Conservation (phyloP, 352 stramenopile species). For the Globisporangium solare region DNA sequence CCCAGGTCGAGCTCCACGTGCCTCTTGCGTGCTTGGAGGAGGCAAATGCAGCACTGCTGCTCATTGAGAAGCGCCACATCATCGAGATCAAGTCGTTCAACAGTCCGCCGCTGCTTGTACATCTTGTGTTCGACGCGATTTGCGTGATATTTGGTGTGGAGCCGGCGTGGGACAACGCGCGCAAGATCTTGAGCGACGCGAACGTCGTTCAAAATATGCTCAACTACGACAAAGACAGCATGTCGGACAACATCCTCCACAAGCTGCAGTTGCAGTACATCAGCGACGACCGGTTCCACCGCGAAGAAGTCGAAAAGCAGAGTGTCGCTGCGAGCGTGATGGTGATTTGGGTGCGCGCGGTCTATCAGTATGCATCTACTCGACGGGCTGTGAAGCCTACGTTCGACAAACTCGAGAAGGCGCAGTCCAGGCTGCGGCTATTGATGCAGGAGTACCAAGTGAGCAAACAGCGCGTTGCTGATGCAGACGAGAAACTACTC, state of each 20-base stretch:
- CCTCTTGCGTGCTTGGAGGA: constrained; percentile 65
- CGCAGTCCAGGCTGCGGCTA: constrained; percentile 38
- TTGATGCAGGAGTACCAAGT: constrained; percentile 66
- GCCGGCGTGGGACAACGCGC: constrained; percentile 67
- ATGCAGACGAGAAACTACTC: constrained; percentile 32
- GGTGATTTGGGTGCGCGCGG: constrained; percentile 68
- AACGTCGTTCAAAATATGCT: constrained; percentile 72
- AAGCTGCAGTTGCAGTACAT: constrained; percentile 52
- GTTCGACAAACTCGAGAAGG: constrained; percentile 58
- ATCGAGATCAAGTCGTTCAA: constrained; percentile 85
- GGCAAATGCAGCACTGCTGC: constrained; percentile 48
- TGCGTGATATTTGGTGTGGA: constrained; percentile 72
- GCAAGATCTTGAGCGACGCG: constrained; percentile 49
- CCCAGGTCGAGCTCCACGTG: constrained; percentile 49
- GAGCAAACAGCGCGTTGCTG: constrained; percentile 51
- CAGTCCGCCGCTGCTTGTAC: constrained; percentile 59
- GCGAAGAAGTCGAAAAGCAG: constrained; percentile 69
- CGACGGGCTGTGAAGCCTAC: constrained; percentile 53
- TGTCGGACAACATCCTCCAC: constrained; percentile 28
- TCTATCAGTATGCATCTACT: constrained; percentile 54
- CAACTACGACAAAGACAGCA: constrained; percentile 68
- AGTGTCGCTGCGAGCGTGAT: constrained; percentile 74
- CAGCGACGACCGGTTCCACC: constrained; percentile 44
- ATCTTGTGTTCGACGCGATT: constrained; percentile 65
- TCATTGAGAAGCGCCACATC: constrained; percentile 72